phyloP scores from a whole-genome alignment of 345 rosid genomes.

The Nephelium lappaceum region DNA sequence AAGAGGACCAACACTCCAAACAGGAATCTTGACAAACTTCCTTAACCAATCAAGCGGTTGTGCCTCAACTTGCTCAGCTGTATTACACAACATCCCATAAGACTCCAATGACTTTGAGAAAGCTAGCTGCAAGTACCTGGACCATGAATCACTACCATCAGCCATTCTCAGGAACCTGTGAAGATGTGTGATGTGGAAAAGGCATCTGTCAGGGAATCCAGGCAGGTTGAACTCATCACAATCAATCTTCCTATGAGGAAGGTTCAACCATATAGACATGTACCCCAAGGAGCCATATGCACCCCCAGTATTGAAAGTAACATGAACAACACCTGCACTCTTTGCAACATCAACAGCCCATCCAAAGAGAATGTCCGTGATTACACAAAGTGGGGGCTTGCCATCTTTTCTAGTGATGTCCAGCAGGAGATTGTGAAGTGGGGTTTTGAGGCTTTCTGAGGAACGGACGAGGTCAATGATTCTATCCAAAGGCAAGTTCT shows the following conservation, averaged over 20 bases:
- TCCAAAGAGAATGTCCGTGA: conserved; percentile 43
- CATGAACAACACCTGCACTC: conserved; percentile 29
- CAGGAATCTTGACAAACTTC: conserved; percentile 34
- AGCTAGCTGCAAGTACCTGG: conserved; percentile 41
- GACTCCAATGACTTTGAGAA: conserved; percentile 31
- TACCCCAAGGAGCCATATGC: conserved; percentile 47
- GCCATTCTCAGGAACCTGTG: conserved; percentile 35
- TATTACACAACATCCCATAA: conserved; percentile 43
- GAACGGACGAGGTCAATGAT: conserved; percentile 23
- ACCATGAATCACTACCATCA: conserved; percentile 48
- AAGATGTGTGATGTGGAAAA: conserved; percentile 44
- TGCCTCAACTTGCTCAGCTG: conserved; percentile 46
- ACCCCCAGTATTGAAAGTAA: conserved; percentile 38
- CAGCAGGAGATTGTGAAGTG: conserved; percentile 27
- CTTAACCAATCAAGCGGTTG: conserved; percentile 33
- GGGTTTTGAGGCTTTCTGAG: conserved; percentile 22
- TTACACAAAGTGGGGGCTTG: conserved; percentile 44
- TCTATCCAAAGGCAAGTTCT: conserved; percentile 37
- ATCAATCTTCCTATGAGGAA: conserved; percentile 39
- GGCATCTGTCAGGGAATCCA: conserved; percentile 46
- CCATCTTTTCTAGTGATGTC: conserved; percentile 26
- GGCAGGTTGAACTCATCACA: conserved; percentile 41
- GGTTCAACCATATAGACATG: conserved; percentile 48
- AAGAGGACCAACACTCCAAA: conserved; percentile 52
- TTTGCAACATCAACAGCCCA: conserved; percentile 44